A percentile compares a stretch with the other conserved stretches of the same genome.
Evolutionary conservation across 257 asterid genomes (phyloP).

Genomic region (Petrea volubilis): DNA sequence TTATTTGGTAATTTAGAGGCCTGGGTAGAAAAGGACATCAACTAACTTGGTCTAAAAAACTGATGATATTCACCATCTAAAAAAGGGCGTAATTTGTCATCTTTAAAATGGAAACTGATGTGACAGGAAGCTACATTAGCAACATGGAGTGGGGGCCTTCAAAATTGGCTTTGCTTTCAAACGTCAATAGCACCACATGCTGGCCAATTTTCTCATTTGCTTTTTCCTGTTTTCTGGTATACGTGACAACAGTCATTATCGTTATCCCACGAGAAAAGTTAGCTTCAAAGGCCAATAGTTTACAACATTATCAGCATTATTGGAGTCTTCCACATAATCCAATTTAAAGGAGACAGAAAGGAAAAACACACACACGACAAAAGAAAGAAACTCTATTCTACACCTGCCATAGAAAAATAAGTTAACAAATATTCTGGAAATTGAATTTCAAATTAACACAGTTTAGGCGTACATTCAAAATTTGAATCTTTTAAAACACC

Average conservation of each 20-base stretch:
- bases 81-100: neutral
- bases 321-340: neutral
- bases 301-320: neutral
- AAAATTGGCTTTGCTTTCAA: conserved; percentile 18
- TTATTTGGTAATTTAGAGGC: neutral
- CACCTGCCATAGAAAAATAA: neutral
- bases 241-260: conserved; percentile 8
- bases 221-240: neutral
- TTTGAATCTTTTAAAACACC: neutral
- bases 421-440: neutral
- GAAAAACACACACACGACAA: neutral
- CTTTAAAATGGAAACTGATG: conserved; percentile 3
- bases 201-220: neutral
- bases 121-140: conserved; percentile 13
- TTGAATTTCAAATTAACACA: neutral
- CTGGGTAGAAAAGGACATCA: neutral
- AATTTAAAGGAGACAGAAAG: neutral
- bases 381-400: neutral
- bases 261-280: conserved; percentile 14
- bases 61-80: neutral
- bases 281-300: conserved; percentile 5
- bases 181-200: conserved; percentile 21
- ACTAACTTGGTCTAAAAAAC: neutral
- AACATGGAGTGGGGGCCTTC: conserved; percentile 17
- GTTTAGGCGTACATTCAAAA: neutral